Evolutionary conservation across 2,329 filamentous ascomycete genomes (phyloP), one percentile per base, ranked within the genome.

Genomic region (Gyromitra esculenta): DNA sequence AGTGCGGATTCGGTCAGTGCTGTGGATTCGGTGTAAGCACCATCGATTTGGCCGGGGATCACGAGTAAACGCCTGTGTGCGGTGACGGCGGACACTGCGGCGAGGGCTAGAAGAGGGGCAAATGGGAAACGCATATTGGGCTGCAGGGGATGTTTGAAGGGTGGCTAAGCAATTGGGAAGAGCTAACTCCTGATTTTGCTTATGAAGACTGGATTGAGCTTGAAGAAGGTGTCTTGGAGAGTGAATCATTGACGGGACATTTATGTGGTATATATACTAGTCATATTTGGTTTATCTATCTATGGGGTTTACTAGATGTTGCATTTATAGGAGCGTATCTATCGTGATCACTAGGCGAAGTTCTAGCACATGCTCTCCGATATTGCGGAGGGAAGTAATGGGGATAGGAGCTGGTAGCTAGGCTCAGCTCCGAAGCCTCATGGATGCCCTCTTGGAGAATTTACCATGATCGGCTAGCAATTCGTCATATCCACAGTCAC

Each of bases 101-200:
- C 64, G 5, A 75, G 41, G 18, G 75, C 72, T n/a, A 77, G 71
- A 66, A 68, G 66, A n/a, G 67, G 41, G 13, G 45, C 18, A 60
- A 67, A 60, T 59, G 71, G 73, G 57, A 75, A 77, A 71, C 75
- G 75, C 75, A 77, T 77, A 7, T 70, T 71, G 65, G 56, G 35
- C 1, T 45, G 43, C 0, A 31, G 15, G 39, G 13, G 5, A n/a
- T 7, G 13, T 37, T 39, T 25, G 31, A 31, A 54, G 41, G n/a
- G 13, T 21, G n/a, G 31, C 67, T 43, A 73, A 67, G 62, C 43
- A 60, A n/a, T 21, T 39, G 11, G 18, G 60, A 37, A 5, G 50
- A 59, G 50, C 48, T n/a, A 59, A 52, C 62, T 52, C 62, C 25
- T 59, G 5, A 31, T 31, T 57, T 54, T 73, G 43, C 62, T 60